Evolutionary conservation across 2,329 filamentous ascomycete genomes (phyloP), one percentile per base, ranked within the genome.

Genomic region (Colletotrichum sp.): DNA sequence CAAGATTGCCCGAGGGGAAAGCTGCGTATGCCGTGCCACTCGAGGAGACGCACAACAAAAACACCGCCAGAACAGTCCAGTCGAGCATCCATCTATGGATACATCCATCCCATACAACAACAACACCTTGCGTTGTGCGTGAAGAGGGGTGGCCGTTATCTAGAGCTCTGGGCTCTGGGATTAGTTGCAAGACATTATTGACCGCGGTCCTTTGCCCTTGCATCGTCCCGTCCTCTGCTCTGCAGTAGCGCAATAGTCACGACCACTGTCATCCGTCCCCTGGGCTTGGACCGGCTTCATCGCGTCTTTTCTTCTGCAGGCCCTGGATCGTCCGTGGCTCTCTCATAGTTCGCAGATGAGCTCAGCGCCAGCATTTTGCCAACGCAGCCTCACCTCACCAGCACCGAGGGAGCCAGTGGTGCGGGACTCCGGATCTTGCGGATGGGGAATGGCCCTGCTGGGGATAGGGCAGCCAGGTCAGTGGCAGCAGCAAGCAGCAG

Each of bases 1-100:
- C 61, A 39, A 66, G 62, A 56, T 71, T 75, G 36, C 39, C 27
- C 55, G 27, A 58, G 34, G 48, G 32, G 52, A 58, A 58, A 34
- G 64, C 71, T 75, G 71, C 74, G 60, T 75, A 70, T 75, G 74
- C 34, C 34, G 74, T 76, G 66, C 27, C 65, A 75, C 66, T 60
- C 48, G 32, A 65, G 25, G 52, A 39, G 32, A 13, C 48, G 32
- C 55, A 27, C 27, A 39, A 56, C 13, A 34, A 25, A 15, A 56
- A 64, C 32, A 60, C 60, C 56, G 39, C 67, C 52, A 72, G 34
- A 72, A 61, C 60, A 65, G 43, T 48, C 43, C 43, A 48, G 43
- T 48, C 18, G 10, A 48, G 43, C n/a, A 48, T n/a, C 34, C 32
- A 56, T 43, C 39, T n/a, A 43, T n/a, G 39, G 39, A 43, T 56